Percentiles rank a stretch among this genome's conserved stretches.
Evolutionary conservation across 257 asterid species (phyloP).

Genomic region (Solanum arcanum): DNA sequence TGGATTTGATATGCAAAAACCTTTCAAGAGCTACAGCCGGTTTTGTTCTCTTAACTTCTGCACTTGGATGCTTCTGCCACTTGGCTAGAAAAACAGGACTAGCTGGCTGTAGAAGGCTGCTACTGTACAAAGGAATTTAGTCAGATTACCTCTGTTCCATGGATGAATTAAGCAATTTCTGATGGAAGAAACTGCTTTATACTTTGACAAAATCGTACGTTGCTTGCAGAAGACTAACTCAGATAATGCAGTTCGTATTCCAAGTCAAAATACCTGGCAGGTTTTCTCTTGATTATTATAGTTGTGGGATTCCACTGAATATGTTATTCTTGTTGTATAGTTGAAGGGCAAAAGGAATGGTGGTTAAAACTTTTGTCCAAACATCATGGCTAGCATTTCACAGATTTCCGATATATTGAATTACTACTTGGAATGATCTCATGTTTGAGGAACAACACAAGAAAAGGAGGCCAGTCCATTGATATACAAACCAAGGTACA

Average conservation of each 20-base stretch:
- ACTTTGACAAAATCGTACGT: not conserved
- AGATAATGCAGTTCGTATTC: not conserved
- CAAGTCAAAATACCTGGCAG: not conserved
- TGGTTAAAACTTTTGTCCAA: too few relatives aligned
- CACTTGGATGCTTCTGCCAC: not conserved
- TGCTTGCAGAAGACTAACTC: not conserved
- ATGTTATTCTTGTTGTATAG: not conserved
- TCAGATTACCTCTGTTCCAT: not conserved
- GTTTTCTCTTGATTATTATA: not conserved
- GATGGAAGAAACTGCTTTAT: not conserved
- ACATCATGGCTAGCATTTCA: too few relatives aligned
- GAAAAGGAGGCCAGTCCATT: too few relatives aligned
- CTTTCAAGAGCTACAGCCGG: not conserved
- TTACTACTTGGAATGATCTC: too few relatives aligned
- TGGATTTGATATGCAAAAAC: not conserved
- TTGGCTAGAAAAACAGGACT: not conserved
- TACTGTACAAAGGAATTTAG: not conserved
- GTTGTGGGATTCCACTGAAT: too few relatives aligned
- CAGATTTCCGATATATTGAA: too few relatives aligned
- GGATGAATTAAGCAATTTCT: not conserved
- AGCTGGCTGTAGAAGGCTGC: not conserved
- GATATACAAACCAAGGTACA: too few relatives aligned
- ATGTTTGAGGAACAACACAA: too few relatives aligned
- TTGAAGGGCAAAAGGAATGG: not conserved
- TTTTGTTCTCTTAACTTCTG: not conserved